phyloP scores from a whole-genome alignment of 1,284 basidiomycete species.

The Somion occarium region DNA sequence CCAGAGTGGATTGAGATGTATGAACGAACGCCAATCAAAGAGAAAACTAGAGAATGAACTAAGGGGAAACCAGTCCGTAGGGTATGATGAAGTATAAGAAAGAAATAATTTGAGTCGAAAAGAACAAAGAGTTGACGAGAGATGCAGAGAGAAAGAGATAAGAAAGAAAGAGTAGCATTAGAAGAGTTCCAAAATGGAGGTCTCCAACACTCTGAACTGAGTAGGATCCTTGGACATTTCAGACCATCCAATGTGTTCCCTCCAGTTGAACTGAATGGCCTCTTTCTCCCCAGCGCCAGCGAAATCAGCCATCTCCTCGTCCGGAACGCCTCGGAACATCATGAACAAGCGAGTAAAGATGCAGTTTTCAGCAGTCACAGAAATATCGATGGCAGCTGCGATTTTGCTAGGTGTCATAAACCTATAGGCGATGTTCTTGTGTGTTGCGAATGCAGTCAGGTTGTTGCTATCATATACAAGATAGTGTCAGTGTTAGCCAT shows the following conservation, averaged over 20 bases:
- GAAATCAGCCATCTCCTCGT: constrained; percentile 70
- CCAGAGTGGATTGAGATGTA: background rate
- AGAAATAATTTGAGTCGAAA: background rate
- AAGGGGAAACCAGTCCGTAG: constrained; percentile 4
- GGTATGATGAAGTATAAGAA: constrained; percentile 1
- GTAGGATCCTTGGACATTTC: constrained; percentile 69
- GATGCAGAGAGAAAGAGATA: background rate
- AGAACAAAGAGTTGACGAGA: background rate
- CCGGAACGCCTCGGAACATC: constrained; percentile 75
- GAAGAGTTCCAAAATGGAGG: constrained; percentile 64
- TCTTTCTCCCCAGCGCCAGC: constrained; percentile 80
- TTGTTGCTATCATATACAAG: constrained; percentile 49
- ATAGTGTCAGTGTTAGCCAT: constrained; percentile 1
- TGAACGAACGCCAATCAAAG: background rate
- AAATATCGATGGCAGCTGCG: constrained; percentile 78
- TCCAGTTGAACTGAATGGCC: constrained; percentile 72
- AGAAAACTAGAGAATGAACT: background rate
- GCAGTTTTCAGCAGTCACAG: constrained; percentile 71
- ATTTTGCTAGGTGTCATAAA: constrained; percentile 73
- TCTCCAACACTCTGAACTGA: constrained; percentile 73
- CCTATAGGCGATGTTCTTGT: constrained; percentile 83
- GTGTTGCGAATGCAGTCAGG: constrained; percentile 60
- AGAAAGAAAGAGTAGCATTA: constrained; percentile 13
- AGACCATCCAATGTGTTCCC: constrained; percentile 70
- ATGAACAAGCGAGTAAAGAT: constrained; percentile 80